Evolutionary conservation across 495 filamentous ascomycete genomes (phyloP).

Genomic region (Neurospora terricola): DNA sequence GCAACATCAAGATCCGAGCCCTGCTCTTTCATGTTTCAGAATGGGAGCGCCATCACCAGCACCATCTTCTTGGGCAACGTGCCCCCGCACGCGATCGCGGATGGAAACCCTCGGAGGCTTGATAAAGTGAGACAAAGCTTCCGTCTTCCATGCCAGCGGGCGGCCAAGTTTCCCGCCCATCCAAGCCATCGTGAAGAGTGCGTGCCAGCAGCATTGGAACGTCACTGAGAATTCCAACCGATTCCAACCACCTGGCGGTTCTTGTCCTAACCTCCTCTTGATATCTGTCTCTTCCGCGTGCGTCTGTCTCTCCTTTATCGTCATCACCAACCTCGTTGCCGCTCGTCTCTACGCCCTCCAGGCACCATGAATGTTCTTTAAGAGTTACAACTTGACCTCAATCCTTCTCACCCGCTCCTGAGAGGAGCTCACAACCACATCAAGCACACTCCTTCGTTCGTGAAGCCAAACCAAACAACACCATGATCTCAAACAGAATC

Average conservation of each 20-base stretch:
- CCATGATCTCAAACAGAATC: not conserved
- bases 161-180: not conserved
- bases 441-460: not conserved
- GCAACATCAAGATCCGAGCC: not conserved
- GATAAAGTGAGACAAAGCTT: not conserved
- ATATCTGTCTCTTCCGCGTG: not conserved
- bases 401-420: not conserved
- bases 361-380: not conserved
- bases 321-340: not conserved
- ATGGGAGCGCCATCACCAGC: not conserved
- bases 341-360: not conserved
- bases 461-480: not conserved
- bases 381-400: not conserved
- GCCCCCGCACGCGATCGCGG: not conserved
- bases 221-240: not conserved
- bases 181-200: not conserved
- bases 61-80: not conserved
- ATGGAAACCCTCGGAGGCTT: not conserved
- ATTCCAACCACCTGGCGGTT: not conserved
- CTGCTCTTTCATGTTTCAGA: not conserved
- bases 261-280: not conserved
- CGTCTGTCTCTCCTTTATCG: not conserved
- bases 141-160: not conserved
- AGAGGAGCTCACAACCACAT: not conserved
- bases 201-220: not conserved